phyloP scores from a whole-genome alignment of 768 basidiomycete genomes.

The Trametes sanguinea region DNA sequence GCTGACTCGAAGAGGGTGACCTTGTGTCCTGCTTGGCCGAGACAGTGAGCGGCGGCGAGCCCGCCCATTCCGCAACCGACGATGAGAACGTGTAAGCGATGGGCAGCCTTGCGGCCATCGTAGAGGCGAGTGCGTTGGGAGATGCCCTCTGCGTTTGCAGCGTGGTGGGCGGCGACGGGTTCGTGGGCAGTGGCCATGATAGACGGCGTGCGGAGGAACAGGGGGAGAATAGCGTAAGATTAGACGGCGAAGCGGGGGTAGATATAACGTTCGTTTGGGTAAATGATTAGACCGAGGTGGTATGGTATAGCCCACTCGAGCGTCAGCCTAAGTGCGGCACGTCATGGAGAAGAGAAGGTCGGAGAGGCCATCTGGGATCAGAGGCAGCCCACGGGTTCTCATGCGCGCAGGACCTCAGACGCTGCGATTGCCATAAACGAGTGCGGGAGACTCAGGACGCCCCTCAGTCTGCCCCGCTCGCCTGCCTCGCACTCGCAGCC shows the following conservation, averaged over 20 bases:
- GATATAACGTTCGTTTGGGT: conserved; percentile 12
- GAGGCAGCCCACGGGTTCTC: conserved; percentile 9
- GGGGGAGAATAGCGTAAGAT: neutral
- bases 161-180: conserved; percentile 4
- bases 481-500: neutral
- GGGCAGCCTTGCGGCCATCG: conserved; percentile 34
- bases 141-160: conserved; percentile 25
- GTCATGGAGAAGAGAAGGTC: conserved; percentile 18
- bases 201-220: neutral
- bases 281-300: conserved; percentile 17
- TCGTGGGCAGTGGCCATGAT: conserved; percentile 8
- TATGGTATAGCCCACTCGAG: conserved; percentile 11
- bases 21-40: conserved; percentile 42
- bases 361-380: conserved; percentile 3
- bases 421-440: neutral
- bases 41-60: conserved; percentile 41
- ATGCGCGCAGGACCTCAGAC: conserved; percentile 1
- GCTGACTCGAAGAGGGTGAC: conserved; percentile 44
- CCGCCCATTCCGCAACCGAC: conserved; percentile 47
- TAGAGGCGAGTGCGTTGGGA: conserved; percentile 27
- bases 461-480: neutral
- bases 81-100: conserved; percentile 40
- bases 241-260: conserved; percentile 1
- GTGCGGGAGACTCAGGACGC: neutral
- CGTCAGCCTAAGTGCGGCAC: conserved; percentile 5